phyloP scores from a whole-genome alignment of 352 stramenopile species.

The Globisporangium cylindrosporum region DNA sequence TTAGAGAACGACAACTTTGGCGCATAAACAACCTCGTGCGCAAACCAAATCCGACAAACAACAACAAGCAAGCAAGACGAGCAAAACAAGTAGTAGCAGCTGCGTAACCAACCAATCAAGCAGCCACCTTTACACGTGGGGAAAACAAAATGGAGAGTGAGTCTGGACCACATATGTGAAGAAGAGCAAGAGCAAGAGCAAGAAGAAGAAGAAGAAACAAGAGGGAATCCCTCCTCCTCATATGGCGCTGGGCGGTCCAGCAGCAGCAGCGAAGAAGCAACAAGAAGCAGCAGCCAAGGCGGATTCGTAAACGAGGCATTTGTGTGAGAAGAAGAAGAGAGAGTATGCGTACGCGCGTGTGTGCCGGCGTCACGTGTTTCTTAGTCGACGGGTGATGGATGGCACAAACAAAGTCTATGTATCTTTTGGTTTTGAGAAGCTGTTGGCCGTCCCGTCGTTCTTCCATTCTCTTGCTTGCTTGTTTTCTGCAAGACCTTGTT shows the following conservation, averaged over 20 bases:
- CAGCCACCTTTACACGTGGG: background rate
- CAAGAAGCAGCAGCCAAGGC: background rate
- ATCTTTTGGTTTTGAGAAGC: conserved; percentile 1
- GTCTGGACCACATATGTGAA: conserved; percentile 1
- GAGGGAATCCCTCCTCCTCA: background rate
- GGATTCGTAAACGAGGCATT: background rate
- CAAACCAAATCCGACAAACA: background rate
- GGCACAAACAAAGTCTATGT: conserved; percentile 3
- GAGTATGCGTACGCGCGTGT: background rate
- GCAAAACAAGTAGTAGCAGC: conserved; percentile 8
- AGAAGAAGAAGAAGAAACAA: background rate
- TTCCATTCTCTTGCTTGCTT: background rate
- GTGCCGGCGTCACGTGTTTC: background rate
- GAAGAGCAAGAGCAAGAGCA: background rate
- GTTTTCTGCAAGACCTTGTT: background rate
- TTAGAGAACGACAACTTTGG: conserved; percentile 10
- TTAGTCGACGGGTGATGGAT: background rate
- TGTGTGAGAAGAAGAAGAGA: conserved; percentile 7
- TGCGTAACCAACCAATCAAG: background rate
- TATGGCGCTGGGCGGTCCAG: background rate
- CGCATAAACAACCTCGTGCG: conserved; percentile 7
- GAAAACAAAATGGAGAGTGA: background rate
- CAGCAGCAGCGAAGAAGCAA: conserved; percentile 3
- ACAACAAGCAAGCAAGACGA: conserved; percentile 1
- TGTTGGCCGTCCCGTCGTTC: background rate